Evolutionary conservation across 1,284 basidiomycete species (phyloP).

Genomic region (Cutaneotrichosporon sp.): DNA sequence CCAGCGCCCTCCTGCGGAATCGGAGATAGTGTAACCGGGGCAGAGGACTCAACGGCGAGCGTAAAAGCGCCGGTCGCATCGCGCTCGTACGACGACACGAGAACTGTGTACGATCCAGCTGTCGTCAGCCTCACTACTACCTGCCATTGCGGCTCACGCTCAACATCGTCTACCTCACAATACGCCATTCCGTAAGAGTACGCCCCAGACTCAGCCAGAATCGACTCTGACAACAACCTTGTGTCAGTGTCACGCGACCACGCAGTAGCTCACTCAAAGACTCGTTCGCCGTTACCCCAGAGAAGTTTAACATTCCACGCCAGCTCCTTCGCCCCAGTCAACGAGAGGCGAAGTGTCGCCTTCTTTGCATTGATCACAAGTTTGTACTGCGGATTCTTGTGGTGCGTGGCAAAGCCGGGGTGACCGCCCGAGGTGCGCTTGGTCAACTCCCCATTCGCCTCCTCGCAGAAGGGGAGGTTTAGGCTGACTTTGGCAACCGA

Average conservation of each 20-base stretch:
- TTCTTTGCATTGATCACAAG: constrained; percentile 49
- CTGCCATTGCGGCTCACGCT: constrained; percentile 53
- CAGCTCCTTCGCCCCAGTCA: constrained; percentile 60
- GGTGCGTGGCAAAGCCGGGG: constrained; percentile 68
- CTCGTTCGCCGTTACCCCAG: constrained; percentile 68
- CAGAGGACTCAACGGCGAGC: constrained; percentile 60
- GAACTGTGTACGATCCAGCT: constrained; percentile 77
- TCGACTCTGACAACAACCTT: constrained; percentile 43
- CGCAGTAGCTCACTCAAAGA: constrained; percentile 62
- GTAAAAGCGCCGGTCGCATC: constrained; percentile 61
- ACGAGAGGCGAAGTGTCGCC: constrained; percentile 53
- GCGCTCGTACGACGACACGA: constrained; percentile 77
- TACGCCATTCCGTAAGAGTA: constrained; percentile 76
- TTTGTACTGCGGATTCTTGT: constrained; percentile 84
- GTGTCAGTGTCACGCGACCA: background rate
- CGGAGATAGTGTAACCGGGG: constrained; percentile 46
- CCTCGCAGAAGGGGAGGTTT: constrained; percentile 32
- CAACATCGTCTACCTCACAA: constrained; percentile 52
- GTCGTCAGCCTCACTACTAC: background rate
- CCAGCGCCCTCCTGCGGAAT: constrained; percentile 77
- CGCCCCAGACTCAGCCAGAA: constrained; percentile 56
- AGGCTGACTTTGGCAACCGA: constrained; percentile 28
- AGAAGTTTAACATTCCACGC: constrained; percentile 70
- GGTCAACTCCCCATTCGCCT: constrained; percentile 57
- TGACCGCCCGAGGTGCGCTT: constrained; percentile 78